Base-by-base conservation (phyloP, 306 rosid genomes). In the Corylus heterophylla region DNA sequence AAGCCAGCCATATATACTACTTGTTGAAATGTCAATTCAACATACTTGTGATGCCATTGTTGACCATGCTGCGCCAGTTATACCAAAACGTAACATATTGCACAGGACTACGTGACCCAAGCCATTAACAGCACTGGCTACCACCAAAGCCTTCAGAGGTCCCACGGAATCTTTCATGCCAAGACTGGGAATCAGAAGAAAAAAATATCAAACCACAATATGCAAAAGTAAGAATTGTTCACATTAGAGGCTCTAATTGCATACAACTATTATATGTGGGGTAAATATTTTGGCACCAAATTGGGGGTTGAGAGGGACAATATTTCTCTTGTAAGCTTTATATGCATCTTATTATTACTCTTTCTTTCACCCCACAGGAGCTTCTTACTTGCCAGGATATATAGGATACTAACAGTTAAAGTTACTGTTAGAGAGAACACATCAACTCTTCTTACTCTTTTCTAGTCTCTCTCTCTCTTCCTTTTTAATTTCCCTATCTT, bases 81-180 rank as follows among this genome's bases (percentile, higher is more conserved):
- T 91, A 76, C 97, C 96, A 78, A 88, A 88, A 52, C 82, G 87
- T 22, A 93, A 74, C 80, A 68, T 74, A 39, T 71, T 91, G 89
- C 96, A 93, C 1, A 91, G 77, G 69, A 89, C 58, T 80, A 88
- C 64, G 80, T 91, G 88, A 83, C 97, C 97, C 69, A 83, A 8
- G 49, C 89, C 96, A 83, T 89, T 89, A 54, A 89, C 83, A 73
- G 74, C 69, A 74, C 88, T 91, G 29, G 97, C 90, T 73, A 76
- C 87, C 25, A 86, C 90, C 88, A 91, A 87, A 74, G 96, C 91
- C 90, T 88, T 93, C 78, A 89, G 76, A 64, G 96, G 97, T 80
- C 94, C 97, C 96, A 91, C 84, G 2, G 97, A 93, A 91, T 91
- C 97, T 89, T 93, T 93, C 97, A 91, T 88, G 80, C 94, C 96